Evolutionary conservation across 1,284 basidiomycete genomes (phyloP).

Genomic region (Moniliella sp.): DNA sequence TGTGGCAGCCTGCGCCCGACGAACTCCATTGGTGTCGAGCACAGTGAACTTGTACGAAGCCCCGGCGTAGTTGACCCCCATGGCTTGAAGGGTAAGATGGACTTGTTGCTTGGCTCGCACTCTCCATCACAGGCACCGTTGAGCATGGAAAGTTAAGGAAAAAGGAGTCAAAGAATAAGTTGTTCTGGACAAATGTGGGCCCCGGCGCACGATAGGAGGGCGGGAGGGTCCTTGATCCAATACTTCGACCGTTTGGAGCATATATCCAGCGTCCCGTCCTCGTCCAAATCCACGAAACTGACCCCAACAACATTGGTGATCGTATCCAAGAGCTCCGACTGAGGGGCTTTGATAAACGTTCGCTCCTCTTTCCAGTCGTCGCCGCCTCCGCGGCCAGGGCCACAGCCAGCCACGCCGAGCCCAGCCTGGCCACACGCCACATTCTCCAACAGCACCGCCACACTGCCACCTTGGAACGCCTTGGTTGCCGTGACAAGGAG

Average conservation of each 20-base stretch:
- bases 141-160: slow-evolving; percentile 60
- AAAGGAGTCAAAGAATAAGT: slow-evolving; percentile 95
- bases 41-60: slow-evolving; percentile 94
- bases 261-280: slow-evolving; percentile 88
- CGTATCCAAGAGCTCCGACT: slow-evolving; percentile 44
- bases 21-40: slow-evolving; percentile 66
- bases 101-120: not conserved
- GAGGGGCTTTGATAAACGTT: slow-evolving; percentile 39
- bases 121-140: not conserved
- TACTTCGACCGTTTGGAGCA: slow-evolving; percentile 39
- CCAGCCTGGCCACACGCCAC: slow-evolving; percentile 42
- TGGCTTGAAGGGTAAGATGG: slow-evolving; percentile 41
- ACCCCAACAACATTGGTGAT: slow-evolving; percentile 59
- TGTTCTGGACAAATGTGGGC: slow-evolving; percentile 65
- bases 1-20: slow-evolving; percentile 74
- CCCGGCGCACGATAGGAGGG: slow-evolving; percentile 3
- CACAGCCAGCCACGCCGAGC: slow-evolving; percentile 5
- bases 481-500: slow-evolving; percentile 45
- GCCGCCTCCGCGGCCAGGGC: not conserved
- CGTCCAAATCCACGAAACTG: slow-evolving; percentile 75
- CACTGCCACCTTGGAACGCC: slow-evolving; percentile 34
- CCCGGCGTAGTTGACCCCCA: slow-evolving; percentile 84
- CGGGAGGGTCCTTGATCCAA: slow-evolving; percentile 41
- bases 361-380: too few species aligned
- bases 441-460: slow-evolving; percentile 51